phyloP scores from a whole-genome alignment of 2,329 filamentous ascomycete species.

The Cyphellophora attinorum region DNA sequence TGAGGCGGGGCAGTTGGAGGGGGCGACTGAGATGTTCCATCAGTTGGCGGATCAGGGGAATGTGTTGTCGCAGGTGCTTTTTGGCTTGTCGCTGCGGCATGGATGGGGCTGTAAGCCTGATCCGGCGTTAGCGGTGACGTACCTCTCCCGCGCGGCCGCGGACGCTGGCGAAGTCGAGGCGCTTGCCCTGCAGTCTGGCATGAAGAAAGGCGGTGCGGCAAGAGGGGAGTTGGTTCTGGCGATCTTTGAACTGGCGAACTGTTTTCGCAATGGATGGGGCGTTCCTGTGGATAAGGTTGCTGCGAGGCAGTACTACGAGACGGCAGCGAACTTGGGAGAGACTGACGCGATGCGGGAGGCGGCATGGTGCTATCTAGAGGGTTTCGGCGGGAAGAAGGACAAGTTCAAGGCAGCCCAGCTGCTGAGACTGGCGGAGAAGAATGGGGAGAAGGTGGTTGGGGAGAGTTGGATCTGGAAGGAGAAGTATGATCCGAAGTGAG shows the following conservation, averaged over 20 bases:
- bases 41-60: constrained; percentile 78
- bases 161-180: constrained; percentile 84
- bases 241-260: constrained; percentile 73
- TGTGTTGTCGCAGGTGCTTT: constrained; percentile 88
- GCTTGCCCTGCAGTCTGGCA: constrained; percentile 71
- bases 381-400: constrained; percentile 96
- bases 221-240: constrained; percentile 95
- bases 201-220: constrained; percentile 86
- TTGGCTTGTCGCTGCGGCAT: constrained; percentile 69
- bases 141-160: constrained; percentile 77
- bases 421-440: constrained; percentile 81
- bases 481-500: constrained; percentile 61
- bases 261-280: constrained; percentile 91
- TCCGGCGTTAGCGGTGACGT: constrained; percentile 64
- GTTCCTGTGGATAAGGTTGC: constrained; percentile 77
- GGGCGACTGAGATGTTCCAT: constrained; percentile 78
- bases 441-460: constrained; percentile 80
- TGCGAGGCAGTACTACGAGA: constrained; percentile 89
- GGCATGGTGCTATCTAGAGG: constrained; percentile 90
- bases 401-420: constrained; percentile 86
- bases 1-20: constrained; percentile 68
- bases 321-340: constrained; percentile 90
- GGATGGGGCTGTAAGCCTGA: constrained; percentile 82
- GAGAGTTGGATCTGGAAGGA: constrained; percentile 99
- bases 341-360: constrained; percentile 94